Evolutionary conservation across 2,329 filamentous ascomycete species (phyloP).

Genomic region (Colletotrichum magnum): DNA sequence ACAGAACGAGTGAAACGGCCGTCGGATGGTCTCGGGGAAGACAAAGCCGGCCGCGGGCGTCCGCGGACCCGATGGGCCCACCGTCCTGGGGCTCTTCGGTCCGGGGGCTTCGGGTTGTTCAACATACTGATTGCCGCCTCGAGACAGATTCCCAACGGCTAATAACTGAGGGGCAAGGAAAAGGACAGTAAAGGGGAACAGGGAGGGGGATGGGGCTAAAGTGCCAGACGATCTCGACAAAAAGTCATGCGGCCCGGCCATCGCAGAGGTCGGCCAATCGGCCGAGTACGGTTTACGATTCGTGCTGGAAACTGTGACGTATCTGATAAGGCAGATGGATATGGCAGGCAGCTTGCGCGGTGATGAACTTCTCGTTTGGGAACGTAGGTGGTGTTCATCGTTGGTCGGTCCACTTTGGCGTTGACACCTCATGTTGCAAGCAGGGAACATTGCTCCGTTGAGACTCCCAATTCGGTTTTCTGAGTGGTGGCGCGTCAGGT

Average conservation of each 20-base stretch:
- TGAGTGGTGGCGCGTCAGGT: background rate
- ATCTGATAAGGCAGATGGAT: slow-evolving; percentile 24
- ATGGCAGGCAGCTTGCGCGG: slow-evolving; percentile 23
- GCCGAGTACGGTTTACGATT: slow-evolving; percentile 30
- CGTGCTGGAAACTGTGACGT: slow-evolving; percentile 13
- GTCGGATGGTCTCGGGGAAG: background rate
- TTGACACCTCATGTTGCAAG: slow-evolving; percentile 12
- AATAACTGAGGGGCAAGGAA: background rate
- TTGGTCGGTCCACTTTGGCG: slow-evolving; percentile 14
- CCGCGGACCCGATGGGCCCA: slow-evolving; percentile 31
- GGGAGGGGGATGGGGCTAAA: background rate
- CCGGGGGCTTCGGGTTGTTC: slow-evolving; percentile 12
- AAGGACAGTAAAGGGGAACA: background rate
- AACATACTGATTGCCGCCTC: background rate
- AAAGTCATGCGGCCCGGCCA: slow-evolving; percentile 31
- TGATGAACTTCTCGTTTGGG: slow-evolving; percentile 24
- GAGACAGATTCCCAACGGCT: background rate
- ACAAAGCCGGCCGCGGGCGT: slow-evolving; percentile 13
- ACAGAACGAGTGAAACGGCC: background rate
- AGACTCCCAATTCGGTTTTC: background rate
- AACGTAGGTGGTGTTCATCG: slow-evolving; percentile 7
- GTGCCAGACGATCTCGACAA: slow-evolving; percentile 20
- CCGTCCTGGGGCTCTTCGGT: slow-evolving; percentile 6
- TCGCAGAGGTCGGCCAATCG: slow-evolving; percentile 28
- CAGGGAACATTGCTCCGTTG: background rate